These are phyloP conservation scores for Periglandula ipomoeae DNA, from an alignment of 2,329 filamentous ascomycete species.

Conservation along the genomic window DNA sequence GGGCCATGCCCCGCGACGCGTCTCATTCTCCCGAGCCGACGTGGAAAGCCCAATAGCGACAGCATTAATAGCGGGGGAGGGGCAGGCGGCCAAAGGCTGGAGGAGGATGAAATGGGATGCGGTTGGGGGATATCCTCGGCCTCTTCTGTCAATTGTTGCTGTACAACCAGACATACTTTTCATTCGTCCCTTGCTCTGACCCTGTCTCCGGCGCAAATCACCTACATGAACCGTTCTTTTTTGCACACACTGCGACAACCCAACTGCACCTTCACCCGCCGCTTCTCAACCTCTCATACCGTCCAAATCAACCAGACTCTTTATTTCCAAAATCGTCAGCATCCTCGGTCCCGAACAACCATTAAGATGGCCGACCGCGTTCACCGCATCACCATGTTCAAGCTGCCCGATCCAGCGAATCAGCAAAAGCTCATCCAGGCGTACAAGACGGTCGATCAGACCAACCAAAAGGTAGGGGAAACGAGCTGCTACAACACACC, in stretches of 20 bases:
- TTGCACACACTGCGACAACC: background rate
- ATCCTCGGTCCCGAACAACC: background rate
- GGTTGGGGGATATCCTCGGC: too few species aligned
- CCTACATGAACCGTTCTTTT: background rate
- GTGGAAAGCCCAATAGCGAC: background rate
- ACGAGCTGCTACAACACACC: background rate
- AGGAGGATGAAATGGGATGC: too few species aligned
- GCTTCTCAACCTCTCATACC: too few species aligned
- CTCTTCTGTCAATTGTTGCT: too few species aligned
- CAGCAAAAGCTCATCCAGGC: slow-evolving; percentile 34
- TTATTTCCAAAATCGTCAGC: background rate
- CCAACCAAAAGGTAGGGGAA: slow-evolving; percentile 31
- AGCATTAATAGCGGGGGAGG: background rate
- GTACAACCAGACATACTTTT: too few species aligned
- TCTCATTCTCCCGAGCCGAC: too few species aligned
- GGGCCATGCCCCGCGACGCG: too few species aligned
- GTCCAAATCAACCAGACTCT: too few species aligned
- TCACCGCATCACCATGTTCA: slow-evolving; percentile 45
- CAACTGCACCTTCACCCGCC: background rate
- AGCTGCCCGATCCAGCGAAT: slow-evolving; percentile 35
- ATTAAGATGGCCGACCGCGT: slow-evolving; percentile 30
- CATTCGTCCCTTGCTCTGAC: too few species aligned
- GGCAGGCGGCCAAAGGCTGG: too few species aligned
- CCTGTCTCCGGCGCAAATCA: too few species aligned
- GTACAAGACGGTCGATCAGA: slow-evolving; percentile 31